Percentiles rank a stretch among this genome's conserved stretches.
phyloP scores from a whole-genome alignment of 108 stramenopile species.

The Craspedostauros australis region DNA sequence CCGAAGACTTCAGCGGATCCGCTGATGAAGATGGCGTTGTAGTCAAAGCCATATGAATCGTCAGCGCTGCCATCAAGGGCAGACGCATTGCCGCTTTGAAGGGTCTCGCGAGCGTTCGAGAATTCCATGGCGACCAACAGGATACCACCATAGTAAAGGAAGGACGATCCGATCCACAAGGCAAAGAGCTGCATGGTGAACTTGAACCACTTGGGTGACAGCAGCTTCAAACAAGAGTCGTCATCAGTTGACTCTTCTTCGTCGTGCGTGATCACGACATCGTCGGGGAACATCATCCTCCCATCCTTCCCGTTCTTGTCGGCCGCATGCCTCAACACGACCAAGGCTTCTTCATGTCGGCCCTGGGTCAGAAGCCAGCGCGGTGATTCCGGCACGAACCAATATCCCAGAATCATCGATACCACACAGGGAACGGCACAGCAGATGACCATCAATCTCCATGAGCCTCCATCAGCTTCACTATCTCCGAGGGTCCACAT shows the following conservation, averaged over 20 bases:
- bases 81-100: not conserved
- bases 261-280: not conserved
- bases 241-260: constrained; percentile 4
- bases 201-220: constrained; percentile 7
- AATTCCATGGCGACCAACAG: constrained; percentile 4
- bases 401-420: constrained; percentile 22
- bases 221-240: not conserved
- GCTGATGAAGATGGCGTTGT: not conserved
- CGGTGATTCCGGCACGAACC: constrained; percentile 46
- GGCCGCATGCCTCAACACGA: constrained; percentile 6
- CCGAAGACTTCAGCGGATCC: not conserved
- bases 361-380: constrained; percentile 25
- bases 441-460: constrained; percentile 40
- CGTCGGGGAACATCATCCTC: constrained; percentile 1
- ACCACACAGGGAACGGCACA: constrained; percentile 46
- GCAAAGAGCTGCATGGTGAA: constrained; percentile 12
- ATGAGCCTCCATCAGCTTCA: constrained; percentile 6
- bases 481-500: constrained; percentile 24
- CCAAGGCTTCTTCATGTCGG: constrained; percentile 23
- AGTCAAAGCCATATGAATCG: not conserved
- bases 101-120: too few relatives aligned
- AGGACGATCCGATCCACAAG: constrained; percentile 9
- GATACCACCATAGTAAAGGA: constrained; percentile 13
- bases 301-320: constrained; percentile 5
- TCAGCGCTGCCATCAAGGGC: not conserved